phyloP scores from a whole-genome alignment of 805 yeast species.

The Wickerhamiella qilinensis region DNA sequence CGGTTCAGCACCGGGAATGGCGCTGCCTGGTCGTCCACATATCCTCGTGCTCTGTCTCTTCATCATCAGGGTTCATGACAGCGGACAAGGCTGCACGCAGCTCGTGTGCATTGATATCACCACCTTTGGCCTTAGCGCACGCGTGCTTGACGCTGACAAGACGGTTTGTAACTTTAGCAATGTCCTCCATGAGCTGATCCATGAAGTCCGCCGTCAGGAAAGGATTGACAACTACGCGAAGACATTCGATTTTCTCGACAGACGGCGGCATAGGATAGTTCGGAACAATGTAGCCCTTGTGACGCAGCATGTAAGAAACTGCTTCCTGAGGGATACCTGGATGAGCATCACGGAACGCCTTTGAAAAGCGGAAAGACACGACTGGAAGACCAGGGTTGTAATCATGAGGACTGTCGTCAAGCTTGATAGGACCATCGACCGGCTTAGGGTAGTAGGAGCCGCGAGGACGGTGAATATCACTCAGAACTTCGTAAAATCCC shows the following conservation, averaged over 20 bases:
- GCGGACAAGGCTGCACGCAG: background rate
- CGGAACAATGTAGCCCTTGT: slow-evolving; percentile 76
- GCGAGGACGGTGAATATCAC: slow-evolving; percentile 54
- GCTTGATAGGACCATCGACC: slow-evolving; percentile 3
- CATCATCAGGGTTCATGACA: slow-evolving; percentile 5
- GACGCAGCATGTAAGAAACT: slow-evolving; percentile 55
- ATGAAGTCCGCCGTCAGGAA: slow-evolving; percentile 48
- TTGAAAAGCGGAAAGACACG: slow-evolving; percentile 65
- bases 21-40: slow-evolving; percentile 2
- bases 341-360: slow-evolving; percentile 37
- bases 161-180: slow-evolving; percentile 35
- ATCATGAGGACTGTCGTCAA: slow-evolving; percentile 4
- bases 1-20: slow-evolving; percentile 5
- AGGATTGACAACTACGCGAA: slow-evolving; percentile 70
- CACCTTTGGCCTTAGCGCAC: no score
- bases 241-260: slow-evolving; percentile 46
- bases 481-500: slow-evolving; percentile 52
- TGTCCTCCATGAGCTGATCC: slow-evolving; percentile 47
- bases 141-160: slow-evolving; percentile 27
- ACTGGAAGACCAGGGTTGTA: slow-evolving; percentile 76
- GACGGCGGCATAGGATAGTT: slow-evolving; percentile 65
- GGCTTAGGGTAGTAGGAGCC: slow-evolving; percentile 24
- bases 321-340: slow-evolving; percentile 76
- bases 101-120: background rate
- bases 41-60: slow-evolving; percentile 2